These are phyloP conservation scores for Coccomyxa subellipsoidea DNA, from an alignment of 163 green algal genomes.

Conservation along the genomic window DNA sequence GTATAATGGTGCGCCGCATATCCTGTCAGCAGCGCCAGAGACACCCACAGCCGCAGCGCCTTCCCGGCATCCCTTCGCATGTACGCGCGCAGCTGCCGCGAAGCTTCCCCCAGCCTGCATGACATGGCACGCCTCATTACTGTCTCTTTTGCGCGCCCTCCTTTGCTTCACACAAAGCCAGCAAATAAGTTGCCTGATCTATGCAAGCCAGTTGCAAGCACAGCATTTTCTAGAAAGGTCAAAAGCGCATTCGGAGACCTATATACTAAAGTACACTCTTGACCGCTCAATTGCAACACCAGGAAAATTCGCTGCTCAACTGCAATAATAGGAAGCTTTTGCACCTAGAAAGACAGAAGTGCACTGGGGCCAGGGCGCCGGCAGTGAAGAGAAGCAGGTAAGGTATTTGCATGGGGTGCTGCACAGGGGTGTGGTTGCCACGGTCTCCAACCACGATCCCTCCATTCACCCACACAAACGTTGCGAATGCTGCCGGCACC, in stretches of 20 bases:
- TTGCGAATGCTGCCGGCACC: conserved; percentile 59
- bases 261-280: neutral
- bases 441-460: conserved; percentile 83
- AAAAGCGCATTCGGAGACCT: neutral
- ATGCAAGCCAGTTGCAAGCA: neutral
- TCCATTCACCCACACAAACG: conserved; percentile 74
- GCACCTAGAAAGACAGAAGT: conserved; percentile 1
- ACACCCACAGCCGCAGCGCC: neutral
- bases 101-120: neutral
- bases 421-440: conserved; percentile 59
- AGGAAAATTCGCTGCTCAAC: neutral
- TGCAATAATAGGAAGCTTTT: neutral
- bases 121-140: neutral
- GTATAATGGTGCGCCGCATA: conserved; percentile 37
- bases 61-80: neutral
- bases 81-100: neutral
- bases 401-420: conserved; percentile 72
- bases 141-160: neutral
- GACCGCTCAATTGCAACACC: neutral
- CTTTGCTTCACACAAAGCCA: neutral
- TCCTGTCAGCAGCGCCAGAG: neutral
- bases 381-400: conserved; percentile 71
- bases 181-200: neutral
- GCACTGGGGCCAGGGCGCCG: conserved; percentile 16
- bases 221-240: neutral